Base-by-base conservation (phyloP, 805 yeast genomes). In the Lachancea waltii region DNA sequence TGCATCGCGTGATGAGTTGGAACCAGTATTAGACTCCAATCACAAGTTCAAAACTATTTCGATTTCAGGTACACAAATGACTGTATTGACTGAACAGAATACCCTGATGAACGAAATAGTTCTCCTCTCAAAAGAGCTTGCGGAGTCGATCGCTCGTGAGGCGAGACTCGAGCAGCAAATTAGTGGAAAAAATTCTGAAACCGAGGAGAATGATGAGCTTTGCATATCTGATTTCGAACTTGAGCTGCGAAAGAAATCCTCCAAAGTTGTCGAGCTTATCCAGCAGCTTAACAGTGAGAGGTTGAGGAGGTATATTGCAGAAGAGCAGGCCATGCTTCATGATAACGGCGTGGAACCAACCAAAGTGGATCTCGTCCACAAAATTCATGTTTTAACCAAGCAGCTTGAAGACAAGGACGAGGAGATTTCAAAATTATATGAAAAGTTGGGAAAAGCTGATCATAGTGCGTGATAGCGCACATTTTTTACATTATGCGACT, bases 61-160 rank as follows among this genome's bases (percentile, higher is more conserved):
- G 7, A 70, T 79, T 36, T 68, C 79, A 1, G 70, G 76, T 27
- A 81, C 77, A 16, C 86, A 82, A 47, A 54, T 79, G 37, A 77
- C 79, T 1, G 63, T 81, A 6, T 66, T 82, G 63, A 73, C 67
- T 24, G 76, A 81, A 37, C 81, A 77, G 44, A 68, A 68, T 35
- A 72, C 70, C 18, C 57, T 83, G 27, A 65, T 81, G 48, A 69
- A 72, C 39, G 90, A 83, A 51, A 59, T 84, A 28, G 81, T 79
- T 42, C 51, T 81, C 17, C 79, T 84, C 1, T 79, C 89, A 1
- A 72, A 73, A 18, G 94, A 83, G 50, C 64, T 84, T 35, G 89
- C 87, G 0, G 75, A 75, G 17, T 78, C 89, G 0, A 80, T 83
- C 32, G 72, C 75, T 38, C 64, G 92, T 28, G 94, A 84, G 54